Percentiles rank a stretch among this genome's conserved stretches.
These are phyloP conservation scores for Cordyceps cateniannulata DNA, from an alignment of 2,329 filamentous ascomycete species.

Conservation along the genomic window DNA sequence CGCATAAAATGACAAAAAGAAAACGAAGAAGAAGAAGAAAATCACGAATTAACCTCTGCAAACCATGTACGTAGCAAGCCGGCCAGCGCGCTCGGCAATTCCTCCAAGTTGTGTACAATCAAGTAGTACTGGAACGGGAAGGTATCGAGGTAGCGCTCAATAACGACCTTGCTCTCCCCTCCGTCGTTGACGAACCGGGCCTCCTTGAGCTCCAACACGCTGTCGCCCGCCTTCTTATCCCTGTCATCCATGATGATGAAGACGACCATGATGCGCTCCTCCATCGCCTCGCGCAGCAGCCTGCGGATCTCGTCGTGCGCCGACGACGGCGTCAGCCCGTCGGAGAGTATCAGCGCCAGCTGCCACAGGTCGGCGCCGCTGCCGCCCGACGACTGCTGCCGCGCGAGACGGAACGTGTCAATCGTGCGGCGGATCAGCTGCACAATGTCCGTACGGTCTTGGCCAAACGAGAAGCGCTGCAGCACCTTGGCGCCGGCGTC, in stretches of 20 bases:
- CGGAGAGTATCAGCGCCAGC: slow-evolving; percentile 83
- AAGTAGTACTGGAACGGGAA: slow-evolving; percentile 98
- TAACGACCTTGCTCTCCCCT: slow-evolving; percentile 62
- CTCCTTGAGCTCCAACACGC: slow-evolving; percentile 82
- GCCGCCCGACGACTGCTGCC: slow-evolving; percentile 50
- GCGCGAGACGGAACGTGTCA: slow-evolving; percentile 71
- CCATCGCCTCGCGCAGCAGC: slow-evolving; percentile 78
- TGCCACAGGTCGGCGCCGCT: slow-evolving; percentile 78
- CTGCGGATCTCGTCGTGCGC: slow-evolving; percentile 78
- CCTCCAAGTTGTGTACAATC: slow-evolving; percentile 84
- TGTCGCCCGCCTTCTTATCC: slow-evolving; percentile 43
- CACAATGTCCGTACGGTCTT: slow-evolving; percentile 79
- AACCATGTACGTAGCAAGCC: slow-evolving; percentile 95
- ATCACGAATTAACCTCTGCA: slow-evolving; percentile 54
- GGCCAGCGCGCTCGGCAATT: slow-evolving; percentile 82
- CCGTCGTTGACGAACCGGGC: slow-evolving; percentile 71
- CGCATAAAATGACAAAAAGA: neutral
- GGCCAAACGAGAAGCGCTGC: slow-evolving; percentile 76
- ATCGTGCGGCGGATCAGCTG: slow-evolving; percentile 72
- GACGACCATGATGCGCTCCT: slow-evolving; percentile 95
- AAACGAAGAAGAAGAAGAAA: slow-evolving; percentile 21
- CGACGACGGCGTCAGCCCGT: slow-evolving; percentile 77
- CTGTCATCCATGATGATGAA: slow-evolving; percentile 88
- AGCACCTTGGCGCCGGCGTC: slow-evolving; percentile 75
- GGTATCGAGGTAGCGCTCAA: slow-evolving; percentile 86